Conservation (phyloP, 371 early-diverging fungal species). For the Polyrhizophydium stewartii region DNA sequence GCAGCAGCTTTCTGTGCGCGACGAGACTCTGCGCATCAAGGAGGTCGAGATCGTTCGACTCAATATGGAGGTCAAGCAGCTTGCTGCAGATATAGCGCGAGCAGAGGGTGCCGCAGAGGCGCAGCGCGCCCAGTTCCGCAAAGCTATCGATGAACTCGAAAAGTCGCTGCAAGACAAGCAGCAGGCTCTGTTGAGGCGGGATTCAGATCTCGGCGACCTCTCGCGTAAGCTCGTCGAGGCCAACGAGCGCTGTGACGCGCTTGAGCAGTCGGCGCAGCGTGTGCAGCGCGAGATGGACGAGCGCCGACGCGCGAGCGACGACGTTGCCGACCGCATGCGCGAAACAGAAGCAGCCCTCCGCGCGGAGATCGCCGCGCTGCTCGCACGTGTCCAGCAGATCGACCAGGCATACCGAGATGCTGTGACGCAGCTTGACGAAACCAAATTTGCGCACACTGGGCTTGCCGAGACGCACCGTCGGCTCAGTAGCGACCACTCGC, state of each 20-base stretch:
- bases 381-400: not conserved
- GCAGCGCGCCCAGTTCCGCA: constrained; percentile 14
- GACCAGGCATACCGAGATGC: not conserved
- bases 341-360: not conserved
- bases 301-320: not conserved
- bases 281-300: not conserved
- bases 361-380: not conserved
- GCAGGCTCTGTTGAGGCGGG: constrained; percentile 21
- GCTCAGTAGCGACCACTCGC: not conserved
- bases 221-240: constrained; percentile 19
- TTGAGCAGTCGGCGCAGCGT: not conserved
- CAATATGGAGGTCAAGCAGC: constrained; percentile 7
- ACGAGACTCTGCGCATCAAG: not conserved
- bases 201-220: constrained; percentile 23
- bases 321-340: not conserved
- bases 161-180: constrained; percentile 28
- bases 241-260: not conserved
- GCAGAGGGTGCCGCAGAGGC: constrained; percentile 10
- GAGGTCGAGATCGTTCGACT: constrained; percentile 20
- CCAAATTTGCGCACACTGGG: not conserved
- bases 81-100: constrained; percentile 14
- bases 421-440: not conserved
- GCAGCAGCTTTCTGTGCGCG: not conserved
- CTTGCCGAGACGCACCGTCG: not conserved
- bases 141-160: constrained; percentile 20